Percentiles rank a stretch among this genome's conserved stretches.
phyloP scores from a whole-genome alignment of 257 asterid genomes.

The Capsicum rhomboideum region DNA sequence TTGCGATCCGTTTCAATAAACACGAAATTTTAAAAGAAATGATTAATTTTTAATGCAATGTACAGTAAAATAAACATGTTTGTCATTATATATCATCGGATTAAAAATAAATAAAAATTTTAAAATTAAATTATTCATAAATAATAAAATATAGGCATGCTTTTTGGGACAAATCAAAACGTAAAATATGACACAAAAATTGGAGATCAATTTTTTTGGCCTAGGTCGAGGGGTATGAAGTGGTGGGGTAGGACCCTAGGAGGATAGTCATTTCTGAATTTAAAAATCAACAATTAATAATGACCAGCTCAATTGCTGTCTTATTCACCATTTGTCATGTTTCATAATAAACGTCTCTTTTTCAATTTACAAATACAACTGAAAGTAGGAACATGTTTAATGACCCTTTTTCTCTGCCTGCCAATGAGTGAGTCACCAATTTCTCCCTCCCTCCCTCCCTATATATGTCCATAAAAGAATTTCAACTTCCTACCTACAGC shows the following conservation, averaged over 20 bases:
- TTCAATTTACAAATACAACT: not conserved
- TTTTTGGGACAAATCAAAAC: not conserved
- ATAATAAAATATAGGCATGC: not conserved
- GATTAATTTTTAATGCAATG: not conserved
- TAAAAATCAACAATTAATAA: not conserved
- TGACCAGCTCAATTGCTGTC: not conserved
- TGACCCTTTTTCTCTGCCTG: not conserved
- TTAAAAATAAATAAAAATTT: not conserved
- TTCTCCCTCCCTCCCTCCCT: conserved; percentile 16
- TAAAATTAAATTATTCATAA: not conserved
- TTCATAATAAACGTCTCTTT: not conserved
- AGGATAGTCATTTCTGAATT: not conserved
- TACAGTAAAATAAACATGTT: not conserved
- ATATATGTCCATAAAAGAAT: conserved; percentile 49
- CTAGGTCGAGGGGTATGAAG: not conserved
- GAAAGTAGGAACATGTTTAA: not conserved
- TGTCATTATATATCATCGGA: not conserved
- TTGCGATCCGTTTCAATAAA: not conserved
- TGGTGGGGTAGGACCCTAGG: not conserved
- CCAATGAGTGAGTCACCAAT: conserved; percentile 33
- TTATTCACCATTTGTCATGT: not conserved
- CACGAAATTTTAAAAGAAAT: not conserved
- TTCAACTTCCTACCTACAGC: conserved; percentile 6
- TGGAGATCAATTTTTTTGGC: not conserved
- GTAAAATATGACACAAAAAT: not conserved